phyloP scores from a whole-genome alignment of 2,329 filamentous ascomycete species.

The Penicillium sp. region DNA sequence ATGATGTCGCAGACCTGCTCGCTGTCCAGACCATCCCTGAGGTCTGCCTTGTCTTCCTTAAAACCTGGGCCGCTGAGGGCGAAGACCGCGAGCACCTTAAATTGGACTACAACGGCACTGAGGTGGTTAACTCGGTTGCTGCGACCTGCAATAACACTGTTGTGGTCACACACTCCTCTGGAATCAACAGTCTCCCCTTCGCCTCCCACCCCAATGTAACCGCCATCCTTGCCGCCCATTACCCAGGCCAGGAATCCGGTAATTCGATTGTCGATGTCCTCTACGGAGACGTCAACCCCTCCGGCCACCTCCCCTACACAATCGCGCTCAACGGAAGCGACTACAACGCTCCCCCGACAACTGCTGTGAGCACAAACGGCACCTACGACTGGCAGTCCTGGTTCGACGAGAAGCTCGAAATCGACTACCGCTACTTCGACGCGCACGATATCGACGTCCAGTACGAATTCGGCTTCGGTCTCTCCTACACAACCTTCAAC shows the following conservation, averaged over 20 bases:
- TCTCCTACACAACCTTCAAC: conserved; percentile 72
- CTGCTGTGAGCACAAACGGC: conserved; percentile 20
- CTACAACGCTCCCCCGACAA: conserved; percentile 58
- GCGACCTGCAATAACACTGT: conserved; percentile 79
- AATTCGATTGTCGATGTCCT: conserved; percentile 80
- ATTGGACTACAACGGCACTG: conserved; percentile 75
- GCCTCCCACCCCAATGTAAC: conserved; percentile 78
- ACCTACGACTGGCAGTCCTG: conserved; percentile 24
- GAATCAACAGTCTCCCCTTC: conserved; percentile 66
- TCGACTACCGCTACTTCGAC: conserved; percentile 32
- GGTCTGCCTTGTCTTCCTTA: conserved; percentile 76
- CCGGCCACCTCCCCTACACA: conserved; percentile 79
- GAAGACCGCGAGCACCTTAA: conserved; percentile 67
- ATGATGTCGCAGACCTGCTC: conserved; percentile 13
- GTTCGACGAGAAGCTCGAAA: conserved; percentile 26
- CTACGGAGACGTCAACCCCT: conserved; percentile 79
- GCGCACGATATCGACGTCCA: conserved; percentile 24
- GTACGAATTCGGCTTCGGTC: conserved; percentile 57
- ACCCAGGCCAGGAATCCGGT: conserved; percentile 83
- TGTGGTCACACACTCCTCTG: conserved; percentile 81
- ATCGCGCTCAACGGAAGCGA: conserved; percentile 70
- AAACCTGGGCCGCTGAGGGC: conserved; percentile 78
- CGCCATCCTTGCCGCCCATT: conserved; percentile 81
- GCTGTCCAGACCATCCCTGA: conserved; percentile 41
- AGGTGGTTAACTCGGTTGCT: conserved; percentile 78